Conservation (phyloP, 1,284 basidiomycete genomes). For the Ustilago curta region DNA sequence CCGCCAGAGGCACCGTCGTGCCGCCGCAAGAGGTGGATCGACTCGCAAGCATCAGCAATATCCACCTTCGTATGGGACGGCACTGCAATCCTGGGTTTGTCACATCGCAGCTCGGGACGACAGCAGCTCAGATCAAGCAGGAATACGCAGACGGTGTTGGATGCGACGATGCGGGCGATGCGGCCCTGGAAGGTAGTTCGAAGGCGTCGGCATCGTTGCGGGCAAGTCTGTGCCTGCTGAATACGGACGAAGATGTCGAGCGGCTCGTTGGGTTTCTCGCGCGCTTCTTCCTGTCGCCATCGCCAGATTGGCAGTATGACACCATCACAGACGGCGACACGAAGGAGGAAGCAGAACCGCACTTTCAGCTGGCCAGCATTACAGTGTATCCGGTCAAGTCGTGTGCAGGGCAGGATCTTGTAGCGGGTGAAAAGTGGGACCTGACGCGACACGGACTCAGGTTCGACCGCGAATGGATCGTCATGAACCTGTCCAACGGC, state of each 20-base stretch:
- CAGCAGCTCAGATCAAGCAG: slow-evolving; percentile 29
- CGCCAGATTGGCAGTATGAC: not conserved
- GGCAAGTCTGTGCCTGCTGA: slow-evolving; percentile 51
- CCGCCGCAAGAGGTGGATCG: slow-evolving; percentile 54
- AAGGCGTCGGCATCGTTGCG: slow-evolving; percentile 33
- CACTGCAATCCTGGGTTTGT: slow-evolving; percentile 60
- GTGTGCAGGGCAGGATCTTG: slow-evolving; percentile 46
- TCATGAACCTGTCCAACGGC: slow-evolving; percentile 46
- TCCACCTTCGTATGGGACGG: slow-evolving; percentile 57
- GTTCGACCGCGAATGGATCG: slow-evolving; percentile 56
- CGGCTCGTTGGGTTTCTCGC: slow-evolving; percentile 44
- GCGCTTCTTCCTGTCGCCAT: slow-evolving; percentile 37
- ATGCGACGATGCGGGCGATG: slow-evolving; percentile 45
- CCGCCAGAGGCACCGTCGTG: slow-evolving; percentile 25
- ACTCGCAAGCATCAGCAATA: slow-evolving; percentile 53
- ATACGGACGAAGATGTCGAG: slow-evolving; percentile 51
- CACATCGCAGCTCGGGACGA: slow-evolving; percentile 37
- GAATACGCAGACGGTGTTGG: slow-evolving; percentile 54
- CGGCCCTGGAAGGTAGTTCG: slow-evolving; percentile 3
- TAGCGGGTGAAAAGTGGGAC: slow-evolving; percentile 27
- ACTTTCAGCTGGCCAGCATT: slow-evolving; percentile 34
- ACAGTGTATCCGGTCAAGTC: slow-evolving; percentile 59
- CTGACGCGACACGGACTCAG: slow-evolving; percentile 48
- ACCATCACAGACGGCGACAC: not conserved
- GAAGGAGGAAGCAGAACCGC: not conserved